A percentile compares a stretch with the other conserved stretches of the same genome.
Conservation (phyloP, 257 asterid genomes). For the Ajuga chamaepitys region DNA sequence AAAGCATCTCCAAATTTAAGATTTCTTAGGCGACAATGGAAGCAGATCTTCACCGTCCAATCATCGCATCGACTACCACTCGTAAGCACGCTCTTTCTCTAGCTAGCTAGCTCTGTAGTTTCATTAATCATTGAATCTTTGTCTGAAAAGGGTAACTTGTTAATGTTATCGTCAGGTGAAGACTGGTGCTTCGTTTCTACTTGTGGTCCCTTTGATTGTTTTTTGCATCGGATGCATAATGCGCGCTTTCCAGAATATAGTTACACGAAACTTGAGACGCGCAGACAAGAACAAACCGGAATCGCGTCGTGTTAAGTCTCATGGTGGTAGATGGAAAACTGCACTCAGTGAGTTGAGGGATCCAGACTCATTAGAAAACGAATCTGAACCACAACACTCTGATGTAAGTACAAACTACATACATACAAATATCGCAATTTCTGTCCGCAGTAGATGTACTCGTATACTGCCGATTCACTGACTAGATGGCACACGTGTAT, state of each 20-base stretch:
- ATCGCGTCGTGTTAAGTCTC: conserved; percentile 16
- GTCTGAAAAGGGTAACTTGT: conserved; percentile 11
- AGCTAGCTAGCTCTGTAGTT: not conserved
- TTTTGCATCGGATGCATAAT: conserved; percentile 59
- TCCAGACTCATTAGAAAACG: conserved; percentile 33
- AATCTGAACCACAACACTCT: conserved; percentile 31
- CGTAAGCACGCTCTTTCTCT: conserved; percentile 13
- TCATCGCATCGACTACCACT: conserved; percentile 12
- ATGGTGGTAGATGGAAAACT: conserved; percentile 45
- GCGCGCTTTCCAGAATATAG: conserved; percentile 25
- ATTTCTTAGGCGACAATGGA: conserved; percentile 15
- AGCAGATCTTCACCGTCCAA: conserved; percentile 12
- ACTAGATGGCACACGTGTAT: not conserved
- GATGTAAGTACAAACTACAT: conserved; percentile 32
- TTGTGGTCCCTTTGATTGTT: conserved; percentile 58
- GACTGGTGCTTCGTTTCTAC: conserved; percentile 40
- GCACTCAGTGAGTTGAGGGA: conserved; percentile 47
- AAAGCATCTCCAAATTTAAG: not conserved
- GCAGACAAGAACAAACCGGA: conserved; percentile 18
- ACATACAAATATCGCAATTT: not conserved
- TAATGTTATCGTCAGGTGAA: conserved; percentile 45
- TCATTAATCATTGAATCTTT: not conserved
- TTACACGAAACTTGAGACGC: conserved; percentile 21
- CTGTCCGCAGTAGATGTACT: not conserved
- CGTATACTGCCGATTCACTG: not conserved